Evolutionary conservation across 305 asterid genomes (phyloP), one percentile per base, ranked within the genome.

Genomic region (Stenogyne calaminthoides): DNA sequence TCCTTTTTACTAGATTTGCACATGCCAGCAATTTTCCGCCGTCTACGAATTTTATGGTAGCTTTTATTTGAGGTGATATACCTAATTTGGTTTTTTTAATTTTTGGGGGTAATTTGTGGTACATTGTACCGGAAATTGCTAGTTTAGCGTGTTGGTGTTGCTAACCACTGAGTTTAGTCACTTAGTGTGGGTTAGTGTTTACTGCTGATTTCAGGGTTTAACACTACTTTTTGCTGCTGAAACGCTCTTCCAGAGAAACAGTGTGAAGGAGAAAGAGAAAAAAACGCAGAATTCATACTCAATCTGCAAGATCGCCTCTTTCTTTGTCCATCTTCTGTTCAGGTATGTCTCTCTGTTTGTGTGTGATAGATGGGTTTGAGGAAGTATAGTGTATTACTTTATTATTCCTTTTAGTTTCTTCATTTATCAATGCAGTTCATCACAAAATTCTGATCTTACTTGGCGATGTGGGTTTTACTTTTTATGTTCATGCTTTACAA

Each of bases 201-300:
- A 27, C 20, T 49, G 55, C 20, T 49, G 56, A 5, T 7, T 32
- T 54, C 65, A 61, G 78, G 44, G 76, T 74, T 77, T 69, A 59
- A 40, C 72, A 47, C 78, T 77, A 78, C 67, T 25, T 72, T 78
- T 66, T 47, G 55, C 57, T 74, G 79, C 76, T 47, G 65, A 75
- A 60, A 32, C 57, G 19, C 69, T 69, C 47, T 8, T 36, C 40
- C 5, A 18, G 14, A 11, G 16, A 15, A 57, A 36, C 27, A 56
- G 61, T 15, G 70, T 39, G 18, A 25, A 49, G 32, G 42, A 52
- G 54, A 71, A 49, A 60, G 29, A 72, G 51, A 49, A 71, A 49
- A 59, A 39, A 71, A 58, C 51, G 56, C 61, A 44, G 56, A 72
- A 39, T 39, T 27, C 16, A 9, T 32, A 56, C 51, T 49, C 32